Base-by-base conservation (phyloP, 257 asterid genomes). In the Ballota nigra region DNA sequence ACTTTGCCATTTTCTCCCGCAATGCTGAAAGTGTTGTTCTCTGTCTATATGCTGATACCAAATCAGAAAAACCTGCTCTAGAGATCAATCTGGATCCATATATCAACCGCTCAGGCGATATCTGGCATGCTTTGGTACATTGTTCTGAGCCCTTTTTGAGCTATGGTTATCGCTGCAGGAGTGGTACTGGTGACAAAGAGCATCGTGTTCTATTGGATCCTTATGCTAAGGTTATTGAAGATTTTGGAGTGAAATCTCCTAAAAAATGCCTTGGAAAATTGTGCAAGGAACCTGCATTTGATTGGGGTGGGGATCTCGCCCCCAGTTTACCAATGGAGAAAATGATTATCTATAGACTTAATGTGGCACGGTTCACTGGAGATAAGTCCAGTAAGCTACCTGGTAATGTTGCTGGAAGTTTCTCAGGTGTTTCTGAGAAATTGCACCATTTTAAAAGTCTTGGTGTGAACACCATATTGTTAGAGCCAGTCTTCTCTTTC, bases 61-160 rank as follows among this genome's bases (percentile, higher is more conserved):
- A 26, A 52, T 69, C 55, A 36, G 89, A 83, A 29, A 80, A 83
- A 34, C 98, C 99, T 78, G 79, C 86, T 74, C 61, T 92, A 78
- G 97, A 95, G 87, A 88, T 95, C 81, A 96, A 95, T 78, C 88
- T 95, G 74, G 99, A 95, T 82, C 94, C 96, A 11, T 88, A 89
- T 66, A 83, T 89, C 64, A 91, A 95, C 66, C 92, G 87, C 23
- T 60, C 97, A 1, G 98, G 98, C 64, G 81, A 87, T 78, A 79
- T 95, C 72, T 95, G 99, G 98, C 99, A 95, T 83, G 94, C 86
- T 49, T 81, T 80, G 70, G 9, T 92, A 10, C 82, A 86, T 63
- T 58, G 82, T 74, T 69, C 84, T 20, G 26, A 75, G 79, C 86
- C 84, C 57, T 92, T 85, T 75, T 83, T 80, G 73, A 80, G 82